These are phyloP conservation scores for Phytophthora idaei DNA, from an alignment of 352 stramenopile species.

Conservation along the genomic window DNA sequence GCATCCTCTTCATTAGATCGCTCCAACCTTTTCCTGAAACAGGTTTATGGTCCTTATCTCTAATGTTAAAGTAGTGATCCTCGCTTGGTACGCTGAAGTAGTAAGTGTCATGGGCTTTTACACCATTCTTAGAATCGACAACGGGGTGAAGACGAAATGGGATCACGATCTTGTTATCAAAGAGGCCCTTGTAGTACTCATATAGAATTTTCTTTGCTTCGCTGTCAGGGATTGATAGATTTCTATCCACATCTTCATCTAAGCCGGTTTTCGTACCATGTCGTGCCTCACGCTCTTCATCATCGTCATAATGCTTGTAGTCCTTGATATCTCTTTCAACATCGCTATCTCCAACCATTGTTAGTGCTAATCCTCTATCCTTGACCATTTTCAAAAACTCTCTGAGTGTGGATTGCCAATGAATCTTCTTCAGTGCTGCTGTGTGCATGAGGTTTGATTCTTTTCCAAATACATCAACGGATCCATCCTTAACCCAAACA, in stretches of 20 bases:
- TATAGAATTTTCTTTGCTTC: conserved; percentile 8
- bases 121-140: conserved; percentile 3
- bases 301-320: neutral
- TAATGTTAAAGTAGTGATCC: conserved; percentile 9
- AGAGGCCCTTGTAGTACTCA: conserved; percentile 24
- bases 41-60: conserved; percentile 8
- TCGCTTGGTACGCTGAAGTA: conserved; percentile 12
- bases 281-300: conserved; percentile 9
- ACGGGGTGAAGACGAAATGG: conserved; percentile 1
- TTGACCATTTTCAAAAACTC: conserved; percentile 12
- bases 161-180: conserved; percentile 16
- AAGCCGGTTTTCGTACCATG: conserved; percentile 19
- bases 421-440: neutral
- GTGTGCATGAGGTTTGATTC: conserved; percentile 4
- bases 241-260: conserved; percentile 18
- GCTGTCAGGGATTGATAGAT: no score
- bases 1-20: neutral
- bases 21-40: conserved; percentile 17
- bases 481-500: neutral
- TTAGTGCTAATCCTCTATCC: conserved; percentile 2
- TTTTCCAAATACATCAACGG: conserved; percentile 9
- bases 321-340: conserved; percentile 7
- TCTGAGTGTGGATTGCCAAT: conserved; percentile 19
- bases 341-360: conserved; percentile 11
- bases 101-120: conserved; percentile 17